Evolutionary conservation across 495 filamentous ascomycete species (phyloP), one percentile per base, ranked within the genome.

Genomic region (Letharia lupina): DNA sequence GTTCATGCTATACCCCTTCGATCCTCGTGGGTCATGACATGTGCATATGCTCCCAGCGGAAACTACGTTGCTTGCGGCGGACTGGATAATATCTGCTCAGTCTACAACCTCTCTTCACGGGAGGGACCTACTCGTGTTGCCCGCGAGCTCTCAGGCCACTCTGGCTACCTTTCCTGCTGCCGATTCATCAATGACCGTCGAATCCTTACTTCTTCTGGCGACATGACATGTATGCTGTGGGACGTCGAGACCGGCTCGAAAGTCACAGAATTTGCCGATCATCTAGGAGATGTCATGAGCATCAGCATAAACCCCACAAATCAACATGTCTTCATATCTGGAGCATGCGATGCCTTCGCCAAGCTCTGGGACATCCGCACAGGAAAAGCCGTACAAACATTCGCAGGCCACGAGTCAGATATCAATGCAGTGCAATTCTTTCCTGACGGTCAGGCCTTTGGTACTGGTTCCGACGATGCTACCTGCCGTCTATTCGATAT

Each of bases 201-300:
- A 70, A 98, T 98, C 72, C 86, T 98, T 63, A 98, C 94, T 65
- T 98, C 94, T 18, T 98, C 94, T 18, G 94, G 94, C 61, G 94
- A 98, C 73, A 98, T 98, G 95, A 98, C 94, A 60, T 98, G 94
- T 80, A 97, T 98, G 90, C 88, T 98, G 71, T 98, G 94, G 94
- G 94, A 98, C 82, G 91, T 98, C 61, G 94, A 98, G 76, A 93
- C 94, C 0, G 95, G 95, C 35, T 88, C 90, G 58, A 98, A 98
- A 82, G 90, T 96, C 18, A 96, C 92, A 71, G 94, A 98, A 77
- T 98, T 98, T 69, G 95, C 94, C 72, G 94, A 98, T 81, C 94
- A 98, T 74, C 82, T 98, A 35, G 94, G 94, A 75, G 94, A 98
- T 74, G 94, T 98, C 67, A 98, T 98, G 94, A 98, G 94, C 78